Conservation (phyloP, 2,329 filamentous ascomycete species). For the Penicillium sp. region DNA sequence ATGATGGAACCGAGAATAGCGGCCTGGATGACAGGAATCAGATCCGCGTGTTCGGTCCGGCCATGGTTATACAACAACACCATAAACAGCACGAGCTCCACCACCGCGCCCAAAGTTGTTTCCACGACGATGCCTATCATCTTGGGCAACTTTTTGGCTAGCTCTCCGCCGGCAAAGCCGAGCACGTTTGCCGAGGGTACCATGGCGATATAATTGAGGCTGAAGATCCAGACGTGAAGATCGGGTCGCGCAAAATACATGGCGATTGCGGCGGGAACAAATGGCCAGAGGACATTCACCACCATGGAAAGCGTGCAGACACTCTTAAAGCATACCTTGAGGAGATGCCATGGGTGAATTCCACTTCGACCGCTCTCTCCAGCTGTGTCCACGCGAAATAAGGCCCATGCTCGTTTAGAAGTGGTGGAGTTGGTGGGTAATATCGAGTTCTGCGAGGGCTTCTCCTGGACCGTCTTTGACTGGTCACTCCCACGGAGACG, state of each 20-base stretch:
- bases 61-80: conserved; percentile 61
- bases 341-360: conserved; percentile 62
- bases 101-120: conserved; percentile 65
- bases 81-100: conserved; percentile 82
- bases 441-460: conserved; percentile 16
- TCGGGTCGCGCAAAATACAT: conserved; percentile 57
- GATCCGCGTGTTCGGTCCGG: conserved; percentile 34
- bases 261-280: conserved; percentile 70
- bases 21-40: conserved; percentile 71
- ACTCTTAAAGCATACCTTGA: conserved; percentile 63
- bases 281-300: conserved; percentile 72
- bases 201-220: conserved; percentile 73
- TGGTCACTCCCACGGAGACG: conserved; percentile 1
- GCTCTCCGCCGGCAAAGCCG: conserved; percentile 70
- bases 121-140: conserved; percentile 55
- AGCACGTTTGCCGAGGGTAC: conserved; percentile 72
- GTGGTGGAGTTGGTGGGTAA: conserved; percentile 29
- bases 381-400: conserved; percentile 39
- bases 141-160: conserved; percentile 72
- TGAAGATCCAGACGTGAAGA: conserved; percentile 63
- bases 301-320: conserved; percentile 61
- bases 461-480: conserved; percentile 14
- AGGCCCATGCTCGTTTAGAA: conserved; percentile 13
- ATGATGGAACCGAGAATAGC: conserved; percentile 81
- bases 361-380: conserved; percentile 69